phyloP scores from a whole-genome alignment of 257 asterid genomes.

The Solanum ossicruentum region DNA sequence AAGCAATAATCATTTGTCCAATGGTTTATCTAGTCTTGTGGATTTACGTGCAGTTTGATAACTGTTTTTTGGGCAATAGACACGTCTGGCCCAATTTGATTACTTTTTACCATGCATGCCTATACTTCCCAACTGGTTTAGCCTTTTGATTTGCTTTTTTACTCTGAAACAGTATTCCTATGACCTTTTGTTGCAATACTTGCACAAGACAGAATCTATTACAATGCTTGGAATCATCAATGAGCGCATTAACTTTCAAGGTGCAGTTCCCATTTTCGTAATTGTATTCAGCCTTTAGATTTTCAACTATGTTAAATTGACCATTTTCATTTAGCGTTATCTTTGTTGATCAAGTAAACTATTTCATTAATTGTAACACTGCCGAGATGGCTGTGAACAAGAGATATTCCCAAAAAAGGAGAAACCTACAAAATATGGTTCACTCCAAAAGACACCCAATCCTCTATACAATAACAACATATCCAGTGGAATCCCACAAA shows the following conservation, averaged over 20 bases:
- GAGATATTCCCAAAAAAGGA: neutral
- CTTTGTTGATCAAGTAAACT: neutral
- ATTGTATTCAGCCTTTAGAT: neutral
- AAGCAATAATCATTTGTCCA: neutral
- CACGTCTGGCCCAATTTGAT: neutral
- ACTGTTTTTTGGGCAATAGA: neutral
- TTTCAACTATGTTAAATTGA: neutral
- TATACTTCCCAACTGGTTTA: neutral
- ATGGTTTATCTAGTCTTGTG: neutral
- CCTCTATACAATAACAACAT: neutral
- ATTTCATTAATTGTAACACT: neutral
- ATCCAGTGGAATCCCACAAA: too few relatives aligned
- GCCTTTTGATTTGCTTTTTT: constrained; percentile 5
- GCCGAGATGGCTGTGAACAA: neutral
- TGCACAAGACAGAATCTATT: constrained; percentile 78
- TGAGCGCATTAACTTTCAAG: constrained; percentile 92
- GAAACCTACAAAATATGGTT: neutral
- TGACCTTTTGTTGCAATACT: constrained; percentile 81
- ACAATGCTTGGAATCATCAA: constrained; percentile 90
- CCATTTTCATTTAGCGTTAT: neutral
- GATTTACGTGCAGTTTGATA: neutral
- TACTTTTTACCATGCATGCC: neutral
- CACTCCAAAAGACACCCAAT: neutral
- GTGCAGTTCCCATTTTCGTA: constrained; percentile 11
- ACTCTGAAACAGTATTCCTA: constrained; percentile 58